Conservation (phyloP, 78 protist species). For the Dictyostelium capitatum region DNA sequence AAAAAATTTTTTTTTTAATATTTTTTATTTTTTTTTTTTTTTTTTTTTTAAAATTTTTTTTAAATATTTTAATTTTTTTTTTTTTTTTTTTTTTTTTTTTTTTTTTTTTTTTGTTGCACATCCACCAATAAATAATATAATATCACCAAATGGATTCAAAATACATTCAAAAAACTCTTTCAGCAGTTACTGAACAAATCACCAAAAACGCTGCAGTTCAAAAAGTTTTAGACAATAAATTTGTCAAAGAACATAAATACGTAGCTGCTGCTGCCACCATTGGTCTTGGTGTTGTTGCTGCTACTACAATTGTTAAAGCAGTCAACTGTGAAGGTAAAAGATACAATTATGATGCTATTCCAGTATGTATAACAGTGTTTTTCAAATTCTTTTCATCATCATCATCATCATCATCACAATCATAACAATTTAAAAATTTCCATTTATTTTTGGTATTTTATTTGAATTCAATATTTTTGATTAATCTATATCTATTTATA, state of each 20-base stretch:
- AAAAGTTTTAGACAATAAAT: conserved; percentile 68
- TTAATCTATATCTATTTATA: neutral
- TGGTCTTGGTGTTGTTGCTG: conserved; percentile 69
- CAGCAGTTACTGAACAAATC: conserved; percentile 14
- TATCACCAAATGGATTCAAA: conserved; percentile 42
- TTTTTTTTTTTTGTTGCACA: conserved; percentile 25
- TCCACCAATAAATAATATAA: neutral
- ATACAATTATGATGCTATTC: conserved; percentile 71
- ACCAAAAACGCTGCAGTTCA: conserved; percentile 30
- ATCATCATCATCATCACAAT: neutral
- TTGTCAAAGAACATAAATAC: conserved; percentile 48
- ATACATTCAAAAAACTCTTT: conserved; percentile 6
- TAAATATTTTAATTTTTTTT: neutral
- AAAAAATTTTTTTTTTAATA: no score
- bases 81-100: conserved; percentile 41
- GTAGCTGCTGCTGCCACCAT: conserved; percentile 61
- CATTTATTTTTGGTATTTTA: neutral
- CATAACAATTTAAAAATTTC: no score
- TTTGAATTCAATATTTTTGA: neutral
- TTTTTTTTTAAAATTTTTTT: neutral
- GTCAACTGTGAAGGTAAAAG: conserved; percentile 40
- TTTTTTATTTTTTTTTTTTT: no score
- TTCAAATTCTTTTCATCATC: neutral
- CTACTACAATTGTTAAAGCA: conserved; percentile 37
- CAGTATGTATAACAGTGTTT: conserved; percentile 68